These are phyloP conservation scores for Botrytis byssoidea DNA, from an alignment of 2,329 filamentous ascomycete species.

Conservation along the genomic window DNA sequence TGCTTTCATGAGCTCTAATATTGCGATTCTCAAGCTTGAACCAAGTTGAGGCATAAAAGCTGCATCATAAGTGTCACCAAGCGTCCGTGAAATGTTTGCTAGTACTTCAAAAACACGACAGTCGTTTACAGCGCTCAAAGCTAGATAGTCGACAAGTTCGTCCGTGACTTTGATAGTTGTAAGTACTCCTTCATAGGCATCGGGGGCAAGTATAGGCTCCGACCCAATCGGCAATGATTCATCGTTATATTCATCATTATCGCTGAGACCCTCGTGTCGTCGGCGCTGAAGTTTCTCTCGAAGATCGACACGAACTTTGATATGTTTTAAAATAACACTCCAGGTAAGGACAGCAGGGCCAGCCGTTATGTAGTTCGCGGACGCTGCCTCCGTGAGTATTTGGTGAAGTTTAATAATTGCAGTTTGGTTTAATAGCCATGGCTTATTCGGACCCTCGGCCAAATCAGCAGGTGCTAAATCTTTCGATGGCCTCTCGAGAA, in stretches of 20 bases:
- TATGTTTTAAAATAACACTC: conserved; percentile 70
- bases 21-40: conserved; percentile 39
- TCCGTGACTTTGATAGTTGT: conserved; percentile 44
- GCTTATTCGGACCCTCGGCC: conserved; percentile 42
- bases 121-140: conserved; percentile 46
- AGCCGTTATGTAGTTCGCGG: conserved; percentile 57
- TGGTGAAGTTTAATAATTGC: conserved; percentile 72
- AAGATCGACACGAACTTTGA: conserved; percentile 41
- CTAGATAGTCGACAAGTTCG: conserved; percentile 47
- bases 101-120: conserved; percentile 51
- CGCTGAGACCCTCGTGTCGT: conserved; percentile 12
- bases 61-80: conserved; percentile 40
- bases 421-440: conserved; percentile 68
- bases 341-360: conserved; percentile 77
- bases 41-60: conserved; percentile 44
- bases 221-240: conserved; percentile 42
- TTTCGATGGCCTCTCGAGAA: conserved; percentile 38
- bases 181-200: conserved; percentile 45
- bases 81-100: conserved; percentile 44
- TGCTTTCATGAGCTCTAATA: conserved; percentile 39
- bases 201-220: conserved; percentile 46
- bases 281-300: conserved; percentile 17
- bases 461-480: conserved; percentile 35
- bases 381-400: conserved; percentile 60
- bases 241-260: conserved; percentile 45